Evolutionary conservation across 768 basidiomycete species (phyloP).

Genomic region (Piloderma croceum): DNA sequence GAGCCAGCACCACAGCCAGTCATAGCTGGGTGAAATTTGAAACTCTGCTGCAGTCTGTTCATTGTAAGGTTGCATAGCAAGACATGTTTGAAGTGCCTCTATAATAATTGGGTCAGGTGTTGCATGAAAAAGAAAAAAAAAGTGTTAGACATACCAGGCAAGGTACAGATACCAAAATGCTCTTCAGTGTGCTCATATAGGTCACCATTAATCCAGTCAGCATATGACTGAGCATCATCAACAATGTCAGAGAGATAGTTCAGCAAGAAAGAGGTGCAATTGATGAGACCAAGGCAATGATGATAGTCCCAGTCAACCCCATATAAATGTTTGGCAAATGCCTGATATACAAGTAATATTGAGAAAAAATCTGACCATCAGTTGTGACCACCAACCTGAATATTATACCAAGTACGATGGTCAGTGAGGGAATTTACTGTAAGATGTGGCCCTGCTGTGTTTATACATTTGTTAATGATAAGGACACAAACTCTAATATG

Average conservation of each 20-base stretch:
- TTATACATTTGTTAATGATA: no score
- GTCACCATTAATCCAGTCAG: conserved; percentile 21
- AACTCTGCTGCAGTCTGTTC: background rate
- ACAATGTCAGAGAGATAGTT: background rate
- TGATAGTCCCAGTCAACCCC: conserved; percentile 15
- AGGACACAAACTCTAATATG: no score
- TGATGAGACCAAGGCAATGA: conserved; percentile 15
- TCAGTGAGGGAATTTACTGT: conserved; percentile 20
- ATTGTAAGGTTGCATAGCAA: background rate
- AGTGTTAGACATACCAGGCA: conserved; percentile 18
- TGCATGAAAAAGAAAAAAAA: no score
- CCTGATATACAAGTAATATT: no score
- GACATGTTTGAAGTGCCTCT: background rate
- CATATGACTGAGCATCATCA: conserved; percentile 14
- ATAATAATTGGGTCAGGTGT: conserved; percentile 2
- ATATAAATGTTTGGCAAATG: conserved; percentile 14
- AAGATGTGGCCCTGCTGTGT: conserved; percentile 15
- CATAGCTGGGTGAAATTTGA: conserved; percentile 11
- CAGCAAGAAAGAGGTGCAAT: conserved; percentile 11
- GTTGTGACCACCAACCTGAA: no score
- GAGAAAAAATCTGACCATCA: no score
- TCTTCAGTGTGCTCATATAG: conserved; percentile 16
- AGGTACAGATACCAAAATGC: conserved; percentile 18
- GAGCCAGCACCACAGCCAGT: conserved; percentile 20
- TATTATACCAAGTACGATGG: conserved; percentile 20